Base-by-base conservation (phyloP, 768 basidiomycete genomes). In the Tylopilus intermedius region DNA sequence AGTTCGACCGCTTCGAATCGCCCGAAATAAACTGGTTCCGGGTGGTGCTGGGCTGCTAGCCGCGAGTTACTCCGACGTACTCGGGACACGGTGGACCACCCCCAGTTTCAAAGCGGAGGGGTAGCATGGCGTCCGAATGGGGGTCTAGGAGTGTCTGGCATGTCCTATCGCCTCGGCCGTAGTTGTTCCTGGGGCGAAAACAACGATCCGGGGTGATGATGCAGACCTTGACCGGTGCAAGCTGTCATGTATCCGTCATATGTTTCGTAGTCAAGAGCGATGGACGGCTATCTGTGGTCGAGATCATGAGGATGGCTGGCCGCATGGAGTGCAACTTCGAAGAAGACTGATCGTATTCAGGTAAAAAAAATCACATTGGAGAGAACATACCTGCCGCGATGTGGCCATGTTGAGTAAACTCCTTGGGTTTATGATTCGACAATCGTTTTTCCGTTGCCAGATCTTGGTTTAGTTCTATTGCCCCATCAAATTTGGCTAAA, bases 71-170 rank as follows among this genome's bases (percentile, higher is more conserved):
- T 44, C 35, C 40, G 43, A 42, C 18, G 30, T 15, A 39, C 26
- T 39, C 38, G 59, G 39, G 48, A 58, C 32, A 6, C 32, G 38
- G 45, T 29, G 15, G 18, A 38, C 13, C 11, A 22, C 50, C 50
- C 53, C 55, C 40, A 37, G 44, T 59, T 54, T 55, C 50, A 56
- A 32, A 40, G 46, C 38, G 24, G 42, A 22, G 24, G 18, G 18
- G 21, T 21, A 43, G 29, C 13, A n/a, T 13, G 4, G 47, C 40
- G 41, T 41, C 42, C 32, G 37, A 53, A 51, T 53, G 46, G 54
- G 45, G 44, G 49, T 47, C 26, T 45, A 42, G 26, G 42, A 54
- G 24, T 24, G 24, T 24, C 24, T 24, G 24, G 24, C 24, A n/a
- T 42, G 2, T 47, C 44, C 40, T 26, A 13, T 29, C 24, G 15